Percentiles rank a stretch among this genome's conserved stretches.
Evolutionary conservation across 768 basidiomycete species (phyloP).

Genomic region (Glaciozyma martinii): DNA sequence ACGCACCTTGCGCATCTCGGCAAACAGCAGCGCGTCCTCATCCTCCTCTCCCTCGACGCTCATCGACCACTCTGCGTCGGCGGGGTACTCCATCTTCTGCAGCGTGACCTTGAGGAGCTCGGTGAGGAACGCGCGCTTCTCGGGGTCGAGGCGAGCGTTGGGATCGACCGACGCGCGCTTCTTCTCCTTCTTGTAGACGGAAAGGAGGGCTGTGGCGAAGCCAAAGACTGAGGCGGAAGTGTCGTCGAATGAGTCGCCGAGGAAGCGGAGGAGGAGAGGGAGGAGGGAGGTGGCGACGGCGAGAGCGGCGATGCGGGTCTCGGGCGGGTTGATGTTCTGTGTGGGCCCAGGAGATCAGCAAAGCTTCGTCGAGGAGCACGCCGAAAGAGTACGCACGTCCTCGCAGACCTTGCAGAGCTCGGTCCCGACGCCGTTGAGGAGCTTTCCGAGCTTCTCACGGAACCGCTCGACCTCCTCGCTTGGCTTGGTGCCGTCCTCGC

Average conservation of each 20-base stretch:
- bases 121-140: slow-evolving; percentile 64
- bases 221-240: slow-evolving; percentile 78
- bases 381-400: slow-evolving; percentile 47
- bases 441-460: slow-evolving; percentile 74
- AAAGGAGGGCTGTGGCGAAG: slow-evolving; percentile 63
- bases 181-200: slow-evolving; percentile 59
- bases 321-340: background rate
- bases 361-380: background rate
- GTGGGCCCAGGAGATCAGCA: background rate
- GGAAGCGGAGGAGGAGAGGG: slow-evolving; percentile 74
- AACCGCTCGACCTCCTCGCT: slow-evolving; percentile 80
- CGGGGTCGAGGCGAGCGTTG: slow-evolving; percentile 38
- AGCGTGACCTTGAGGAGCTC: slow-evolving; percentile 70
- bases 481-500: slow-evolving; percentile 57
- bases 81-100: slow-evolving; percentile 75
- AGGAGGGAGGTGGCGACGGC: slow-evolving; percentile 42
- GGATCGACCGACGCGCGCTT: slow-evolving; percentile 46
- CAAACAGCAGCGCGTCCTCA: slow-evolving; percentile 80
- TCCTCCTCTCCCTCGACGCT: slow-evolving; percentile 59
- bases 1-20: slow-evolving; percentile 69
- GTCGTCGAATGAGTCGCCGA: slow-evolving; percentile 84
- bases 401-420: slow-evolving; percentile 74
- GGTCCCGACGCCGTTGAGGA: slow-evolving; percentile 69
- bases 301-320: slow-evolving; percentile 6
- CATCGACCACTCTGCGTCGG: slow-evolving; percentile 45